Evolutionary conservation across 768 basidiomycete genomes (phyloP).

Genomic region (Lactarius pseudohatsudake): DNA sequence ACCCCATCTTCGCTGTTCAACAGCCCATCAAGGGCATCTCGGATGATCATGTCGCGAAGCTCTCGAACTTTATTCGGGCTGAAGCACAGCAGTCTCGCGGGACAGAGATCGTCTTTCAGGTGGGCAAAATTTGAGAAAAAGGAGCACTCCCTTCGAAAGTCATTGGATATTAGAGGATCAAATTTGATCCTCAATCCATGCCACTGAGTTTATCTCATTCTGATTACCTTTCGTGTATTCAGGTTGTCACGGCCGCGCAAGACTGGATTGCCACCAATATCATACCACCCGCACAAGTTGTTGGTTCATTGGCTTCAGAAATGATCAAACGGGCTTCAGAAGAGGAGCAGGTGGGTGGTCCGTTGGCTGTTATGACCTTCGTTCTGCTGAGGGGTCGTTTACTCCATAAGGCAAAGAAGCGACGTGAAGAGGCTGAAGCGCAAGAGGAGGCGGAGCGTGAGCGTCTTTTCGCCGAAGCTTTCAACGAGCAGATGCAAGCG

Average conservation of each 20-base stretch:
- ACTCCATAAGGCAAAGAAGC: constrained; percentile 37
- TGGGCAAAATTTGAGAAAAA: constrained; percentile 35
- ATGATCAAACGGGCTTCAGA: constrained; percentile 75
- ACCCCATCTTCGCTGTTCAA: constrained; percentile 65
- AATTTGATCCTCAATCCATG: not conserved
- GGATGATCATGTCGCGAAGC: constrained; percentile 53
- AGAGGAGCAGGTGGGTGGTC: constrained; percentile 56
- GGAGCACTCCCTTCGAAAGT: not conserved
- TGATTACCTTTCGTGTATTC: not conserved
- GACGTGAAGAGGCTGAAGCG: constrained; percentile 54
- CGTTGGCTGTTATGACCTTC: constrained; percentile 13
- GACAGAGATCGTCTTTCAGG: constrained; percentile 78
- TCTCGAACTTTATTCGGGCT: constrained; percentile 58
- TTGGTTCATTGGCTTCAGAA: constrained; percentile 72
- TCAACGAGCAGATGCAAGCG: constrained; percentile 65
- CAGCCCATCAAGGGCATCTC: constrained; percentile 61
- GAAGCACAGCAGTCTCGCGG: constrained; percentile 68
- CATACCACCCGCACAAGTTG: constrained; percentile 54
- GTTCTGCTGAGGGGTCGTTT: not conserved
- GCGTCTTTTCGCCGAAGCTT: constrained; percentile 48
- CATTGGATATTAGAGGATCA: not conserved
- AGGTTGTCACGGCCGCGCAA: constrained; percentile 68
- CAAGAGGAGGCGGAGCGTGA: constrained; percentile 51
- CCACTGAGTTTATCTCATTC: not conserved
- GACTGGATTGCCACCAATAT: constrained; percentile 68